These are phyloP conservation scores for Sporothrix protearum DNA, from an alignment of 2,329 filamentous ascomycete genomes.

Conservation along the genomic window DNA sequence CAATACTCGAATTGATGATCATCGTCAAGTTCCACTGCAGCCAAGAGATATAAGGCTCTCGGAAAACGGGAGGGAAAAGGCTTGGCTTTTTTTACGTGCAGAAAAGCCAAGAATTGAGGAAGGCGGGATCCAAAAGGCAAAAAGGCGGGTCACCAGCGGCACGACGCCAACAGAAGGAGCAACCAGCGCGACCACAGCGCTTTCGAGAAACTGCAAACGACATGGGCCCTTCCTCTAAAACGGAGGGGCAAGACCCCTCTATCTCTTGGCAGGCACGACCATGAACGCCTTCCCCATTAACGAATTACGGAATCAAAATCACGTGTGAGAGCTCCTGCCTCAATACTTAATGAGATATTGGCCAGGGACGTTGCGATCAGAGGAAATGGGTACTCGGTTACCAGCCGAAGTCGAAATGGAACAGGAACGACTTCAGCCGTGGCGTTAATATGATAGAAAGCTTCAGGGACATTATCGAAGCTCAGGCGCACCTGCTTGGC, in stretches of 20 bases:
- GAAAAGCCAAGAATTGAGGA: conserved; percentile 13
- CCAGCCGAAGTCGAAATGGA: background rate
- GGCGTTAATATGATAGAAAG: background rate
- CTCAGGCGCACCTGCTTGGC: background rate
- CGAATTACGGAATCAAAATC: background rate
- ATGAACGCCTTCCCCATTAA: background rate
- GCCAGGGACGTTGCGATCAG: background rate
- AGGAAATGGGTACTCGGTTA: background rate
- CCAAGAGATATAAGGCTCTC: conserved; percentile 18
- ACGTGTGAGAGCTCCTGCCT: background rate
- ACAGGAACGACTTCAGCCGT: background rate
- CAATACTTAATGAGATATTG: background rate
- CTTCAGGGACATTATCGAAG: background rate
- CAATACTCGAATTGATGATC: background rate
- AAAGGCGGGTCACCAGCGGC: conserved; percentile 9
- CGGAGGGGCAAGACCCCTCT: background rate
- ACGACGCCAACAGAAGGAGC: background rate
- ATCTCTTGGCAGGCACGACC: conserved; percentile 5
- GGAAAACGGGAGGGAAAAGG: background rate
- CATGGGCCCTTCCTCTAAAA: background rate
- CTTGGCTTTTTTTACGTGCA: conserved; percentile 16
- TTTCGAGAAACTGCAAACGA: background rate
- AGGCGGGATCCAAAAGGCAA: conserved; percentile 12
- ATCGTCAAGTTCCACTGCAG: background rate
- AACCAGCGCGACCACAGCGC: background rate